Percentiles rank a stretch among this genome's conserved stretches.
Conservation (phyloP, 139 green algal species). For the Deuterostichococcus epilithicus region DNA sequence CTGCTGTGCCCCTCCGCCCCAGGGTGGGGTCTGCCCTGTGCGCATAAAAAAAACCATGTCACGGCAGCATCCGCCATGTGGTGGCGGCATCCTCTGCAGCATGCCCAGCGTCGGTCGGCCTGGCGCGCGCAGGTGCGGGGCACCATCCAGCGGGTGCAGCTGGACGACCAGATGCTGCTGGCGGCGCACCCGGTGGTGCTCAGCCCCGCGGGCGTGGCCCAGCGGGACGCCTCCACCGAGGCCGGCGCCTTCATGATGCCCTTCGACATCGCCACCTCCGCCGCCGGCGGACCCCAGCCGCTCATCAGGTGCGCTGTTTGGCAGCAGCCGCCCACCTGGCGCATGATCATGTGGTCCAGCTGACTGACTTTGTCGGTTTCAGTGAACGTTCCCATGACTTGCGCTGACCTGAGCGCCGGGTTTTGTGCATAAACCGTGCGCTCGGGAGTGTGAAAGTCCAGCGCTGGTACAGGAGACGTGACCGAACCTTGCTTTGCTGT, state of each 20-base stretch:
- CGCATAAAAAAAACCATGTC: background rate
- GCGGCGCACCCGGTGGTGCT: conserved; percentile 77
- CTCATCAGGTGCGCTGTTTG: conserved; percentile 44
- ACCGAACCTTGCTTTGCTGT: background rate
- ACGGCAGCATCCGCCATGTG: background rate
- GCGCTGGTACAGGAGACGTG: background rate
- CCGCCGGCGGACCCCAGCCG: conserved; percentile 6
- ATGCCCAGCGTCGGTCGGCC: background rate
- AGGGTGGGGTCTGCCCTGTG: no score
- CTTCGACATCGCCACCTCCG: background rate
- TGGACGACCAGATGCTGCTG: conserved; percentile 87
- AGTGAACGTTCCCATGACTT: no score
- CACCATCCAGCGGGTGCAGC: conserved; percentile 61
- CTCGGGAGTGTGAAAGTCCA: no score
- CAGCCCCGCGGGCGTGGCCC: conserved; percentile 36
- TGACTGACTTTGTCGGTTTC: no score
- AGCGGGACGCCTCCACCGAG: conserved; percentile 14
- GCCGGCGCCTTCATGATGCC: background rate
- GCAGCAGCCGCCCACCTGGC: conserved; percentile 3
- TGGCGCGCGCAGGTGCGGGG: conserved; percentile 23
- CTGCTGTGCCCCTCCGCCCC: no score
- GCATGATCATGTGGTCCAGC: no score
- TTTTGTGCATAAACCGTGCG: no score
- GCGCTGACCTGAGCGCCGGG: no score
- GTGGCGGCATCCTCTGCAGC: no score